Conservation (phyloP, 331 rosid genomes). For the Acacia concinna region DNA sequence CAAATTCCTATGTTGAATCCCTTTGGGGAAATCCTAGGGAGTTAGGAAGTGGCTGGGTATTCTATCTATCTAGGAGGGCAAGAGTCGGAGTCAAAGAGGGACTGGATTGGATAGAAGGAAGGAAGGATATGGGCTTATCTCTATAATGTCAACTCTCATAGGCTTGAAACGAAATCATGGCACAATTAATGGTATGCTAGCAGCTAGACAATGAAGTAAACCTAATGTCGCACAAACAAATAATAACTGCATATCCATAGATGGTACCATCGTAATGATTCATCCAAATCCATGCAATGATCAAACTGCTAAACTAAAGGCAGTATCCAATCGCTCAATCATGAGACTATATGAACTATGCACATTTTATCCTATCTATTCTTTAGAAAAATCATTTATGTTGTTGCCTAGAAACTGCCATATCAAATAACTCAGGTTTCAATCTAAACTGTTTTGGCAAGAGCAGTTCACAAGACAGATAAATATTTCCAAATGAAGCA, state of each 20-base stretch:
- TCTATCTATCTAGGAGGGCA: not conserved
- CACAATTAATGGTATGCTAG: constrained; percentile 16
- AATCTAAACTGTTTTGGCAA: not conserved
- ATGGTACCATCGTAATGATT: not conserved
- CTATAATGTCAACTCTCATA: no score
- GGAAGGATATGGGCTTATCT: no score
- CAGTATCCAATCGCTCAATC: not conserved
- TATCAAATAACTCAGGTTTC: not conserved
- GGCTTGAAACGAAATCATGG: no score
- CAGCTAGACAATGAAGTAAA: not conserved
- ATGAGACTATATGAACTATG: not conserved
- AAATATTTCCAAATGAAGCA: not conserved
- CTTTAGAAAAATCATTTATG: not conserved
- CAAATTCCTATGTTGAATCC: not conserved
- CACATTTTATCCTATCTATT: not conserved
- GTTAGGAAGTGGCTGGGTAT: not conserved
- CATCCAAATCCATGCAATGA: not conserved
- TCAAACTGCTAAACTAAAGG: not conserved
- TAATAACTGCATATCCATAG: constrained; percentile 14
- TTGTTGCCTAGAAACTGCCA: not conserved
- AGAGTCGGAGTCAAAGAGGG: not conserved
- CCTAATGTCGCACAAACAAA: constrained; percentile 10
- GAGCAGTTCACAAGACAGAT: not conserved
- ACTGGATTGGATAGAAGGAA: not conserved
- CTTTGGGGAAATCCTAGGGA: not conserved